Base-by-base conservation (phyloP, 2,329 filamentous ascomycete genomes). In the Xylaria polymorpha region DNA sequence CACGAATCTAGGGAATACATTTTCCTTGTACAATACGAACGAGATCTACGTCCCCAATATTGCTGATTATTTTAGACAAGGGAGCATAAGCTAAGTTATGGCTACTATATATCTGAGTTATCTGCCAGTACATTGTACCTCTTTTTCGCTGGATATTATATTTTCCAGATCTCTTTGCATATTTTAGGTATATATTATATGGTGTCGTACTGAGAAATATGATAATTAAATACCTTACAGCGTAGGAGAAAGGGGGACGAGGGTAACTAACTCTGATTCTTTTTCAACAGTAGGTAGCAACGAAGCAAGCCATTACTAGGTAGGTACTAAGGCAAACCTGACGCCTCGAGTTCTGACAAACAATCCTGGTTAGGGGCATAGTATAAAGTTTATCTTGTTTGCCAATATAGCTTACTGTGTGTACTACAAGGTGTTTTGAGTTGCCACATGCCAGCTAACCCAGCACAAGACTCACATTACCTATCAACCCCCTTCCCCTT, bases 21-120 rank as follows among this genome's bases (percentile, higher is more conserved):
- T 22, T 64, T 18, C 64, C 61, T 29, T 68, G 62, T 70, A 70
- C 32, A 70, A 68, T 66, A 68, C 22, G 39, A 71, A 66, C 32
- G 55, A 55, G 35, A 68, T 64, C 51, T 51, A 67, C 39, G 51
- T 62, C 62, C 18, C 35, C 32, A 29, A 9, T n/a, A 48, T 39
- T 62, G 10, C 14, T 25, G 14, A 20, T n/a, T 4, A n/a, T 29
- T n/a, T 60, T 5, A 41, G 12, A n/a, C 0, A 9, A 29, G 18
- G 5, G 8, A 48, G 25, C 37, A 15, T 46, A 9, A 44, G 20
- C 6, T 14, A 6, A 15, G 8, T 4, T 18, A 55, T 12, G 14
- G 0, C 35, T 37, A 53, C 1, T 50, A 18, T 43, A 15, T 18
- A 22, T 39, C 2, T 35, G 14, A 12, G 20, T 25, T 43, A 44